Conservation (phyloP, 805 yeast species). For the Starmerella ratchasimensis region DNA sequence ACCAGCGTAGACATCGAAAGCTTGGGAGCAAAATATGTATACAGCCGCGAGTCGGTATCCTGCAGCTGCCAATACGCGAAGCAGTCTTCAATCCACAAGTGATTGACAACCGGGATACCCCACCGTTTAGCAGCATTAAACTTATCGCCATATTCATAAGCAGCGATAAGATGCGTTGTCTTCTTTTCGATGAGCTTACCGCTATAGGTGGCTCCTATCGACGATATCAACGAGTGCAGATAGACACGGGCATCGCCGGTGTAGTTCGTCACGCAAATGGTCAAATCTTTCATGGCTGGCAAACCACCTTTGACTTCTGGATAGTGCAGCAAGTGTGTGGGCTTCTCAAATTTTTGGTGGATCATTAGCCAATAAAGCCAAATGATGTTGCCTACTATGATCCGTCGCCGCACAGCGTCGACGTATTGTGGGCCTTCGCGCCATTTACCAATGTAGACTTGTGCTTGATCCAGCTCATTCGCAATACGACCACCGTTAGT, state of each 20-base stretch:
- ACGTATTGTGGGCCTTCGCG: constrained; percentile 45
- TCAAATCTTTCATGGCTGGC: constrained; percentile 39
- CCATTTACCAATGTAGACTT: constrained; percentile 48
- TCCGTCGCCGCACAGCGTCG: constrained; percentile 30
- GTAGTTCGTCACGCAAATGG: constrained; percentile 62
- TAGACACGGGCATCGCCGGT: constrained; percentile 74
- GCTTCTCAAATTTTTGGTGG: constrained; percentile 41
- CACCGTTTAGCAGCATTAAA: constrained; percentile 61
- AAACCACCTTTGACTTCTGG: constrained; percentile 48
- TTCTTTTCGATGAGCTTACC: constrained; percentile 44
- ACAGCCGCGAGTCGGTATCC: constrained; percentile 36
- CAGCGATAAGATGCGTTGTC: constrained; percentile 62
- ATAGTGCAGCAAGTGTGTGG: constrained; percentile 50
- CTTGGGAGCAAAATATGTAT: constrained; percentile 34
- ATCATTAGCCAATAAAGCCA: constrained; percentile 66
- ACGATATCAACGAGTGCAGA: constrained; percentile 44
- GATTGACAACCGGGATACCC: constrained; percentile 56
- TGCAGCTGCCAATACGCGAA: constrained; percentile 46
- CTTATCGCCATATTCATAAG: constrained; percentile 57
- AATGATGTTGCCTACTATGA: constrained; percentile 48
- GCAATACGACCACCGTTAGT: constrained; percentile 43
- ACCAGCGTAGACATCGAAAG: constrained; percentile 35
- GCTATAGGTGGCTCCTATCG: constrained; percentile 68
- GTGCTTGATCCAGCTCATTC: constrained; percentile 24
- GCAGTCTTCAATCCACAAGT: constrained; percentile 79